Evolutionary conservation across 2,329 filamentous ascomycete species (phyloP), one percentile per base, ranked within the genome.

Genomic region (Colletotrichum sidae): DNA sequence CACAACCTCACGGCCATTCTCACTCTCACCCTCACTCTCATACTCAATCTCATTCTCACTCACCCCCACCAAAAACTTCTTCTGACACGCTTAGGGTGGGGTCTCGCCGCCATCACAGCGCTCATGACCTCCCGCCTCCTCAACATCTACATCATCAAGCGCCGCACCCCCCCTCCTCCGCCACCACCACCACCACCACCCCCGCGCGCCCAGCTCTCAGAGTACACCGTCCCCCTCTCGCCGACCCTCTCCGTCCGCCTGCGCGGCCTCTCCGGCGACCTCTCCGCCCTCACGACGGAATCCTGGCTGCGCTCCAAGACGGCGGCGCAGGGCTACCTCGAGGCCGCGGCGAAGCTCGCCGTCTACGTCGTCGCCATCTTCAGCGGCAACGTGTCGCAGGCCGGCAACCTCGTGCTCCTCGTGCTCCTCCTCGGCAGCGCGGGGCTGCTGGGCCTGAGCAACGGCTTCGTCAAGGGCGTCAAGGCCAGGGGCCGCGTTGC

Each of bases 211-310:
- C 70, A 77, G 74, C 4, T 67, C 42, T n/a, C 63, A 37, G 83
- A 87, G 68, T 82, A 89, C 55, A 74, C 83, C 2, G 76, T 89
- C 33, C 80, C 87, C 35, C 78, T 89, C 4, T 83, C 81, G 17
- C 77, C 81, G 33, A 84, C 84, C 46, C 78, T 83, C 0, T 81
- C 80, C 69, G 79, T 89, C 1, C 76, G 83, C 11, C 78, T 90
- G 46, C 80, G 81, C 35, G 88, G 88, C 5, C 72, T 78, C 4
- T 78, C 83, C 8, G 79, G 84, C 38, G 88, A 90, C 70, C 77
- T 90, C 7, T 86, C 86, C 61, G 86, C 87, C 37, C 80, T 90
- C 45, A 89, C 87, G 1, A 82, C 84, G 3, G 83, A 84, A 3
- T 71, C 80, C 35, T 90, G 87, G 87, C 74, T 90, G 50, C 78